Evolutionary conservation across 2,329 filamentous ascomycete genomes (phyloP).

Genomic region (Alternaria infectoria): DNA sequence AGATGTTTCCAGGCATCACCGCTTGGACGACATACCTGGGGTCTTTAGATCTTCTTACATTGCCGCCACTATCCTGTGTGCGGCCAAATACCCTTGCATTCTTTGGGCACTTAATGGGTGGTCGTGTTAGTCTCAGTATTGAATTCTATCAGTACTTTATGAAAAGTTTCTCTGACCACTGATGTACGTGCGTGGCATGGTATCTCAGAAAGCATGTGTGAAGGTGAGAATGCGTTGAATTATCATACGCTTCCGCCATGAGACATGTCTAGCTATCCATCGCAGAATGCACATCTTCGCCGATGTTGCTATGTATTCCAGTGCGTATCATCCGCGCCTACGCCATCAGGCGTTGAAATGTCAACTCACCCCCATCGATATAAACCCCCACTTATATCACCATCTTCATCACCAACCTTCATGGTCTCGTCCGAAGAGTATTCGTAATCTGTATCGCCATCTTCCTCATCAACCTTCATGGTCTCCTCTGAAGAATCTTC

Average conservation of each 20-base stretch:
- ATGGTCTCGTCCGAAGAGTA: not conserved
- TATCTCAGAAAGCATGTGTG: not conserved
- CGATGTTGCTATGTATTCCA: not conserved
- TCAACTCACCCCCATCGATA: not conserved
- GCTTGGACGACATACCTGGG: not conserved
- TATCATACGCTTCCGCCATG: not conserved
- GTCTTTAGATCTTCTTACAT: constrained; percentile 15
- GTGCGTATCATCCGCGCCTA: not conserved
- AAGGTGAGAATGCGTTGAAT: not conserved
- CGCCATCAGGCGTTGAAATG: not conserved
- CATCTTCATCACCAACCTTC: not conserved
- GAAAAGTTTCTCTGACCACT: not conserved
- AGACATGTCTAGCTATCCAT: not conserved
- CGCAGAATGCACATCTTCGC: not conserved
- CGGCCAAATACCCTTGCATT: constrained; percentile 16
- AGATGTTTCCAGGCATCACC: not conserved
- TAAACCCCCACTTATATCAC: not conserved
- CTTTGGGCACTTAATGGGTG: constrained; percentile 5
- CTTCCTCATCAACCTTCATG: not conserved
- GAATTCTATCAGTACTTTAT: not conserved
- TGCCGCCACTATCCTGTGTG: constrained; percentile 2
- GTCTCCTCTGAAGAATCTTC: not conserved
- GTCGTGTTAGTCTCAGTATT: not conserved
- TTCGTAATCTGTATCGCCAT: not conserved
- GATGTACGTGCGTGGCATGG: not conserved